Evolutionary conservation across 371 early-diverging fungal genomes (phyloP).

Genomic region (Dinochytrium kinnereticum): DNA sequence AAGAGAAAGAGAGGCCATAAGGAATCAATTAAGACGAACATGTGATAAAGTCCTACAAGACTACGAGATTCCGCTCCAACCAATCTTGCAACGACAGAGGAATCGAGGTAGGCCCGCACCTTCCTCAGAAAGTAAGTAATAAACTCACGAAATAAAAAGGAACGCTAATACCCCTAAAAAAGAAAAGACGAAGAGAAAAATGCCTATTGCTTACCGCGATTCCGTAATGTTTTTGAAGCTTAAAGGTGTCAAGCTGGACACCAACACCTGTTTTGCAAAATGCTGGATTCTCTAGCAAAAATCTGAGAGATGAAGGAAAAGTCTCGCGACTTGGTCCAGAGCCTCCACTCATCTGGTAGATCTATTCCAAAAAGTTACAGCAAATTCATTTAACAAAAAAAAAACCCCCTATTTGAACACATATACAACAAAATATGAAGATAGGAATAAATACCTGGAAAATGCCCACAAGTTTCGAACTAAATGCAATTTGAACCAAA

Average conservation of each 20-base stretch:
- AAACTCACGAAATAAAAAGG: not conserved
- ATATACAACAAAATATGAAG: too few species aligned
- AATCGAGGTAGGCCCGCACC: not conserved
- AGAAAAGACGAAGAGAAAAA: not conserved
- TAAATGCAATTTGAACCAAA: conserved; percentile 30
- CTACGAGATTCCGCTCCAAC: not conserved
- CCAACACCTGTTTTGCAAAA: conserved; percentile 28
- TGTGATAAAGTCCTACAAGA: conserved; percentile 18
- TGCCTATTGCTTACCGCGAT: not conserved
- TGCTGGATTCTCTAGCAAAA: not conserved
- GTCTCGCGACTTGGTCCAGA: not conserved
- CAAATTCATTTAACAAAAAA: not conserved
- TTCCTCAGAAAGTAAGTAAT: too few species aligned
- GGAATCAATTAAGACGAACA: not conserved
- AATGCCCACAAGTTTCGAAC: conserved; percentile 20
- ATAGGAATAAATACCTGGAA: conserved; percentile 25
- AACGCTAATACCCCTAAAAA: not conserved
- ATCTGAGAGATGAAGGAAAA: not conserved
- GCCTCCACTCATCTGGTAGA: not conserved
- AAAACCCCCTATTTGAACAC: too few species aligned
- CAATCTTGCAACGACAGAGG: not conserved
- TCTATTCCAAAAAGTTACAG: not conserved
- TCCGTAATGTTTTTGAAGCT: not conserved
- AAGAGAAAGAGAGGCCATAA: too few species aligned
- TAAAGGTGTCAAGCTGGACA: conserved; percentile 6